Conservation (phyloP, 306 rosid species). For the Malus sieversii region DNA sequence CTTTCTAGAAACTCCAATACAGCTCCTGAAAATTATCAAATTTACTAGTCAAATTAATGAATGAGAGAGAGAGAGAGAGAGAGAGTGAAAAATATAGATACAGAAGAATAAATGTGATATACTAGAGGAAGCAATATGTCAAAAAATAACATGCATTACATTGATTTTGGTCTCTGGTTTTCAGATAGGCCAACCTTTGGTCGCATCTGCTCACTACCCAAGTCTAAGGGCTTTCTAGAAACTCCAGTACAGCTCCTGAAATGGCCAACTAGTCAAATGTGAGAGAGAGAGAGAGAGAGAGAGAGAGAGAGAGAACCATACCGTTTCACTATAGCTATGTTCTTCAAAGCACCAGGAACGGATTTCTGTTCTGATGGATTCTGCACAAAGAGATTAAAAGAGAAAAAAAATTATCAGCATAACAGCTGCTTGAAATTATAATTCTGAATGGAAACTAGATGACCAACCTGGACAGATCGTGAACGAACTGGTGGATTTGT, state of each 20-base stretch:
- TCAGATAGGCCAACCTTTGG: background rate
- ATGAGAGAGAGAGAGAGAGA: background rate
- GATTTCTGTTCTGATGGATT: background rate
- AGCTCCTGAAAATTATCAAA: background rate
- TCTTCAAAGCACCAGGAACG: slow-evolving; percentile 3
- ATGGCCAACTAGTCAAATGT: background rate
- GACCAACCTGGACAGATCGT: slow-evolving; percentile 18
- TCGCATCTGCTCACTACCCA: background rate
- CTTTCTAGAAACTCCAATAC: slow-evolving; percentile 1
- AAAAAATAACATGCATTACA: background rate
- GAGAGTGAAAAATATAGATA: background rate
- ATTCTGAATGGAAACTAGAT: background rate
- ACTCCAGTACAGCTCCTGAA: slow-evolving; percentile 8
- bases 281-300: background rate
- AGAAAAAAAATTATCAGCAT: background rate
- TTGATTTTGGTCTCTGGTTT: slow-evolving; percentile 10
- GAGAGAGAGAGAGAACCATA: background rate
- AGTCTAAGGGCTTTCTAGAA: background rate
- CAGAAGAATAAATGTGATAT: background rate
- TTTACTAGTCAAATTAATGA: background rate
- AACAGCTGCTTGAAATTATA: background rate
- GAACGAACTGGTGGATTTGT: slow-evolving; percentile 1
- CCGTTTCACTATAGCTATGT: slow-evolving; percentile 11
- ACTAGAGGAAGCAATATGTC: background rate
- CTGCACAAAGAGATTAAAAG: background rate